Evolutionary conservation across 495 filamentous ascomycete genomes (phyloP).

Genomic region (Neurospora sp.): DNA sequence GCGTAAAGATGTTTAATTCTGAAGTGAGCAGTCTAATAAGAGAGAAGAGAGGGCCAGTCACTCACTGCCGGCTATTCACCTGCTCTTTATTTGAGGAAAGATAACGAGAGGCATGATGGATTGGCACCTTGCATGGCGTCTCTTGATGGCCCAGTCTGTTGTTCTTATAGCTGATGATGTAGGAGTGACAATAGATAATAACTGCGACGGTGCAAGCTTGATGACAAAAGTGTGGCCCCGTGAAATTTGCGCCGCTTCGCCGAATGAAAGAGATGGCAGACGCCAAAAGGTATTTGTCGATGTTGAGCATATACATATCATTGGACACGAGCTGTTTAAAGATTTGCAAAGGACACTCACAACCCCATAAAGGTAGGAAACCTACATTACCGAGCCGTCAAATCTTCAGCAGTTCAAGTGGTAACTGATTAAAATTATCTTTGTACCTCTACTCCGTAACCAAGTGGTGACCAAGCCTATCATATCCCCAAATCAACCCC

Average conservation of each 20-base stretch:
- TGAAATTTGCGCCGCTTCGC: background rate
- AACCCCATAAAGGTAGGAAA: background rate
- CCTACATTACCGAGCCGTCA: background rate
- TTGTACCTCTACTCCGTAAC: background rate
- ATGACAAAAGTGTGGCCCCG: background rate
- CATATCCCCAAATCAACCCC: slow-evolving; percentile 14
- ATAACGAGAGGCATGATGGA: background rate
- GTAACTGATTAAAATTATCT: background rate
- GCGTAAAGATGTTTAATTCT: background rate
- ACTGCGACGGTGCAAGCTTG: background rate
- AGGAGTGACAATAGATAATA: background rate
- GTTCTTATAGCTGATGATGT: background rate
- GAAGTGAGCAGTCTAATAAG: background rate
- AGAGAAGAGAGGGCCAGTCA: background rate
- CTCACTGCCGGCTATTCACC: background rate
- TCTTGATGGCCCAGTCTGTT: background rate
- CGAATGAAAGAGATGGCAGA: background rate
- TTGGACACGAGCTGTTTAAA: background rate
- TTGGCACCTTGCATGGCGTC: background rate
- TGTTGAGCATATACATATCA: background rate
- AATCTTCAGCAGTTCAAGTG: background rate
- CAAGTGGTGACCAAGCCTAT: background rate
- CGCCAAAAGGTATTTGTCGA: background rate
- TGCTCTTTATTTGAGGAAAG: background rate
- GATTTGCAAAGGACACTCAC: background rate